A percentile compares a stretch with the other conserved stretches of the same genome.
Conservation (phyloP, 2,329 filamentous ascomycete genomes). For the Fusarium compactum region DNA sequence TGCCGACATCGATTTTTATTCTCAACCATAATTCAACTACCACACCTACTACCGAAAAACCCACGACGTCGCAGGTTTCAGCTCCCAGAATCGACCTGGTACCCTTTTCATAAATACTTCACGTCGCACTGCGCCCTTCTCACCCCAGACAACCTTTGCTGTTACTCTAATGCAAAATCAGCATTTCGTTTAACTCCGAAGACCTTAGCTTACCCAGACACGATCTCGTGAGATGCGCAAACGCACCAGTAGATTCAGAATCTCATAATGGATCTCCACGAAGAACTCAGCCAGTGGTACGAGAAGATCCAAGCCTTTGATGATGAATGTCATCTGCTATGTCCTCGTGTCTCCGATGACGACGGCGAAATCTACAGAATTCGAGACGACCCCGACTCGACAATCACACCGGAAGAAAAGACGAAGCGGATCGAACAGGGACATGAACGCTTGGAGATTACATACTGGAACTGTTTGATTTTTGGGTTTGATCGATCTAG, state of each 20-base stretch:
- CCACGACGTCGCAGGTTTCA: neutral
- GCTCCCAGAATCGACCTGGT: neutral
- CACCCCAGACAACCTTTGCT: neutral
- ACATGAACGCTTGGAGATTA: slow-evolving; percentile 68
- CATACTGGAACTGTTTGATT: slow-evolving; percentile 76
- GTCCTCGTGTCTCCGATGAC: slow-evolving; percentile 72
- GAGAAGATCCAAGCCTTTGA: slow-evolving; percentile 60
- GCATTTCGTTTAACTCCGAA: slow-evolving; percentile 7
- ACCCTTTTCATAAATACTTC: neutral
- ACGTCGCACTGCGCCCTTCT: neutral
- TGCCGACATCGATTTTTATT: slow-evolving; percentile 17
- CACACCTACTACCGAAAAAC: neutral
- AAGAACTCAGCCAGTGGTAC: slow-evolving; percentile 59
- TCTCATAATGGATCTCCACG: slow-evolving; percentile 54
- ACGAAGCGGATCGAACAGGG: slow-evolving; percentile 66
- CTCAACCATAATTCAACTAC: slow-evolving; percentile 3
- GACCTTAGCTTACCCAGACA: slow-evolving; percentile 8
- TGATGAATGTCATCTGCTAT: slow-evolving; percentile 72
- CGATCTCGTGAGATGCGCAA: slow-evolving; percentile 40
- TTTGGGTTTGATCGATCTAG: slow-evolving; percentile 74
- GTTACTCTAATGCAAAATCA: slow-evolving; percentile 17
- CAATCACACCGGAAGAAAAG: slow-evolving; percentile 65
- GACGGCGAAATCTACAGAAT: slow-evolving; percentile 71
- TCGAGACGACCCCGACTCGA: slow-evolving; percentile 62
- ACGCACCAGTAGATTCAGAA: slow-evolving; percentile 29